Evolutionary conservation across 1,284 basidiomycete species (phyloP).

Genomic region (Cutaneotrichosporon dermatis): DNA sequence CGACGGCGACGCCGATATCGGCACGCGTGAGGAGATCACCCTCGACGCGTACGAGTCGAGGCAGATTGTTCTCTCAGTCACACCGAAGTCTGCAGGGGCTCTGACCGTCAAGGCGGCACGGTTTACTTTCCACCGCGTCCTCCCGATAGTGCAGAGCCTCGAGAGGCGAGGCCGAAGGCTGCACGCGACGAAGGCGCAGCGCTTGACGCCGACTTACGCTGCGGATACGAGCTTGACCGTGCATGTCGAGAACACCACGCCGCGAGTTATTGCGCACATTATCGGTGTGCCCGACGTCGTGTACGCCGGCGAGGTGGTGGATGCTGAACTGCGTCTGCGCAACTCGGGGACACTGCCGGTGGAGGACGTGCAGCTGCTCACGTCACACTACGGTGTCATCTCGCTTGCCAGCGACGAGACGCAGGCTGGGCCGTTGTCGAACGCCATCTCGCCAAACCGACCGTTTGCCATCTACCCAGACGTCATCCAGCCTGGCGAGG

Average conservation of each 20-base stretch:
- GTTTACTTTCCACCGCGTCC: constrained; percentile 50
- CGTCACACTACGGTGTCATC: constrained; percentile 26
- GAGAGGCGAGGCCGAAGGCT: constrained; percentile 46
- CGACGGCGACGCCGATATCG: constrained; percentile 16
- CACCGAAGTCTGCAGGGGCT: constrained; percentile 19
- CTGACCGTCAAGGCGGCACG: constrained; percentile 30
- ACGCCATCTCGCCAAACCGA: constrained; percentile 21
- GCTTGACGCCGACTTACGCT: constrained; percentile 47
- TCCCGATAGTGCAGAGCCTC: constrained; percentile 49
- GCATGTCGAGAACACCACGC: constrained; percentile 37
- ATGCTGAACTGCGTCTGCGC: constrained; percentile 26
- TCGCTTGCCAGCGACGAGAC: constrained; percentile 3
- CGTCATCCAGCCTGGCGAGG: constrained; percentile 26
- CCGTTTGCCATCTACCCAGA: constrained; percentile 17
- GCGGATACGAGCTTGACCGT: constrained; percentile 47
- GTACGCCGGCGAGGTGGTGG: constrained; percentile 39
- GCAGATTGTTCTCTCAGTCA: constrained; percentile 35
- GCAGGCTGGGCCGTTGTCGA: constrained; percentile 19
- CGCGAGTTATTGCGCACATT: constrained; percentile 36
- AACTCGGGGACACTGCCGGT: constrained; percentile 41
- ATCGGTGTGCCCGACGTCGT: constrained; percentile 27
- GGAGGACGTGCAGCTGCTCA: constrained; percentile 33
- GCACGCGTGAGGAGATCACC: constrained; percentile 32
- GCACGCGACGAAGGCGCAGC: constrained; percentile 47
- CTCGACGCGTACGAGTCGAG: constrained; percentile 46